Conservation (phyloP, 2,329 filamentous ascomycete species). For the Pestalotiopsis sp. region DNA sequence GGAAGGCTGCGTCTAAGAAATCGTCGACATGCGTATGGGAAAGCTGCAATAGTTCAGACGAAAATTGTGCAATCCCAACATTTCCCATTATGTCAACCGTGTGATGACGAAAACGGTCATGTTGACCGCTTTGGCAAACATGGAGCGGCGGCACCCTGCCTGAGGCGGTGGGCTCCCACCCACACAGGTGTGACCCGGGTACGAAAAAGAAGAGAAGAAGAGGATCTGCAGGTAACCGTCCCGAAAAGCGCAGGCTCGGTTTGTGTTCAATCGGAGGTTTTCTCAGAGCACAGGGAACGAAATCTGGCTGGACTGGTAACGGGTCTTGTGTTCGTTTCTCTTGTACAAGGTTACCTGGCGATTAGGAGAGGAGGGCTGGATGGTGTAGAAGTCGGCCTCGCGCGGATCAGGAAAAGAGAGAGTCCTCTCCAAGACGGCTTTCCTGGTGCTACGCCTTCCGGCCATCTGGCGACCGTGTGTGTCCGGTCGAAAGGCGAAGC, state of each 20-base stretch:
- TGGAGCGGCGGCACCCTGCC: slow-evolving; percentile 5
- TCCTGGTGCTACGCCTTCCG: neutral
- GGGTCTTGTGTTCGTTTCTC: neutral
- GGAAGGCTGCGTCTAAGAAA: slow-evolving; percentile 6
- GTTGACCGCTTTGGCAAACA: slow-evolving; percentile 15
- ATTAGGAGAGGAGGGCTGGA: neutral
- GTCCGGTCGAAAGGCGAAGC: neutral
- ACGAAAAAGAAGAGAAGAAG: slow-evolving; percentile 9
- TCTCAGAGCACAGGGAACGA: slow-evolving; percentile 7
- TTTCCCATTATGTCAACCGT: neutral
- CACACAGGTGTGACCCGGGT: neutral
- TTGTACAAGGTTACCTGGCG: neutral
- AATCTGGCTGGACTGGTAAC: neutral
- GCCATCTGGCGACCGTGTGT: neutral
- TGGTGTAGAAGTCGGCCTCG: neutral
- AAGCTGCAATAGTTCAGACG: neutral
- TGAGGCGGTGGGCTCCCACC: neutral
- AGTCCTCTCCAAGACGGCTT: neutral
- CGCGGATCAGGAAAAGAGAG: neutral
- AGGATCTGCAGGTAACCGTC: slow-evolving; percentile 6
- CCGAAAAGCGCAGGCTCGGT: slow-evolving; percentile 5
- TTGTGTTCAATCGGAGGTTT: slow-evolving; percentile 13
- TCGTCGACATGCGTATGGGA: neutral
- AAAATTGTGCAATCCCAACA: slow-evolving; percentile 3
- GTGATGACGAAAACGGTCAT: slow-evolving; percentile 11